These are phyloP conservation scores for Hylodesmum podocarpum DNA, from an alignment of 306 rosid species.

Conservation along the genomic window DNA sequence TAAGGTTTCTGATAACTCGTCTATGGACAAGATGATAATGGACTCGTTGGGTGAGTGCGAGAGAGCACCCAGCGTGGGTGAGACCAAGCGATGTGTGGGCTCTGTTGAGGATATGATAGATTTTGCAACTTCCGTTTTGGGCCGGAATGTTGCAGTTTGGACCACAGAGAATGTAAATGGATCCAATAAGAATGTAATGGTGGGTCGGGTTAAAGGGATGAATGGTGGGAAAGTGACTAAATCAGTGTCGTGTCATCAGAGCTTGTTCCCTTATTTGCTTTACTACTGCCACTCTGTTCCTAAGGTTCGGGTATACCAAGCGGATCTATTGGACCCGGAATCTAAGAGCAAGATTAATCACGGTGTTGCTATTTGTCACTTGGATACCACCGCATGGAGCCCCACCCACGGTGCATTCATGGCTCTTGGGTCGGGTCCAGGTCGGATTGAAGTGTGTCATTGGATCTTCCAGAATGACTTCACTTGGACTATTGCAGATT, in stretches of 20 bases:
- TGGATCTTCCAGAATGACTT: slow-evolving; percentile 48
- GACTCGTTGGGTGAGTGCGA: slow-evolving; percentile 63
- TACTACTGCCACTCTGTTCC: slow-evolving; percentile 94
- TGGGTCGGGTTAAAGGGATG: slow-evolving; percentile 60
- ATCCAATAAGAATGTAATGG: slow-evolving; percentile 41
- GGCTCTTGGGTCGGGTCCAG: slow-evolving; percentile 71
- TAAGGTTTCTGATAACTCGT: neutral
- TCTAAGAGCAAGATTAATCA: slow-evolving; percentile 63
- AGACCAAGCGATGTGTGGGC: slow-evolving; percentile 77
- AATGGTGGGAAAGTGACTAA: slow-evolving; percentile 67
- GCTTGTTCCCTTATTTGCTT: slow-evolving; percentile 71
- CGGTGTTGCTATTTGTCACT: slow-evolving; percentile 80
- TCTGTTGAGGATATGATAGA: slow-evolving; percentile 84
- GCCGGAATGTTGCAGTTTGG: slow-evolving; percentile 54
- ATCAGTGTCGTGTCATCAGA: slow-evolving; percentile 85
- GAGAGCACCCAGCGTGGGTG: slow-evolving; percentile 66
- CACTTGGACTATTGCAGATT: slow-evolving; percentile 58
- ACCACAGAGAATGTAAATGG: slow-evolving; percentile 60
- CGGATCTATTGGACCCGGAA: slow-evolving; percentile 64
- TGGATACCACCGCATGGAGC: slow-evolving; percentile 87
- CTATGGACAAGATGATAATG: neutral
- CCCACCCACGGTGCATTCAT: slow-evolving; percentile 73
- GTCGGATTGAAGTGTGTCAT: slow-evolving; percentile 69
- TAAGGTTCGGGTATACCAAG: slow-evolving; percentile 79
- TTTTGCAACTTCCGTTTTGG: slow-evolving; percentile 64